phyloP scores from a whole-genome alignment of 2,329 filamentous ascomycete species.

The Fusarium sp. region DNA sequence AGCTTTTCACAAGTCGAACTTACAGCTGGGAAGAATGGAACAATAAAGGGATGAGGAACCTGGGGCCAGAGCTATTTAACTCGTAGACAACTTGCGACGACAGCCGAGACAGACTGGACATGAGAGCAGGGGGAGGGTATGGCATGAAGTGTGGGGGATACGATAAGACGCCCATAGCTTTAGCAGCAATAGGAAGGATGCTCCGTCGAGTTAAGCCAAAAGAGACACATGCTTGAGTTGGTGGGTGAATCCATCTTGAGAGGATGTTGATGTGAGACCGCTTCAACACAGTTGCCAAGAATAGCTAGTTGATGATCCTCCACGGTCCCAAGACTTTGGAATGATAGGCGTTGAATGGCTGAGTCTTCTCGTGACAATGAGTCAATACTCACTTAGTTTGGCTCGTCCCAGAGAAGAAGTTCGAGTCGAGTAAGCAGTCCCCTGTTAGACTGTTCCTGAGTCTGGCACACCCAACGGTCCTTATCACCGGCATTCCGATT shows the following conservation, averaged over 20 bases:
- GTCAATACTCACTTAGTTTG: not conserved
- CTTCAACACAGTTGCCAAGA: slow-evolving; percentile 20
- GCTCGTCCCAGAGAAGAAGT: slow-evolving; percentile 16
- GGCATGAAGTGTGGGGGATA: slow-evolving; percentile 43
- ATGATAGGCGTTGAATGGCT: slow-evolving; percentile 16
- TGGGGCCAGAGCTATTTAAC: slow-evolving; percentile 34
- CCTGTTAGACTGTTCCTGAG: slow-evolving; percentile 35
- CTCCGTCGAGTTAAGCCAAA: slow-evolving; percentile 15
- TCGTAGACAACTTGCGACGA: slow-evolving; percentile 16
- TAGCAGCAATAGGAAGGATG: slow-evolving; percentile 28
- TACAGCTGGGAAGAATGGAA: slow-evolving; percentile 26
- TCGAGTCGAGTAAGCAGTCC: not conserved
- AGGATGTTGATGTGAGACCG: slow-evolving; percentile 4
- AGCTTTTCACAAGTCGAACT: slow-evolving; percentile 13
- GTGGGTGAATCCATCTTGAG: slow-evolving; percentile 1
- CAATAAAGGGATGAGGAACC: slow-evolving; percentile 20
- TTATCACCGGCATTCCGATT: slow-evolving; percentile 44
- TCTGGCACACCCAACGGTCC: slow-evolving; percentile 25
- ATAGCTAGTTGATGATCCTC: slow-evolving; percentile 28
- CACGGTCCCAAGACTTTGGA: not conserved
- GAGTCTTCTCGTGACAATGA: not conserved
- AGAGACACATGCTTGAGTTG: slow-evolving; percentile 15
- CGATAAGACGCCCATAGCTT: slow-evolving; percentile 47
- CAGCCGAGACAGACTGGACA: slow-evolving; percentile 26
- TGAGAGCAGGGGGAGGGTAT: slow-evolving; percentile 38